Base-by-base conservation (phyloP, 1,139 yeast species). In the Suhomyces bolitotheri region DNA sequence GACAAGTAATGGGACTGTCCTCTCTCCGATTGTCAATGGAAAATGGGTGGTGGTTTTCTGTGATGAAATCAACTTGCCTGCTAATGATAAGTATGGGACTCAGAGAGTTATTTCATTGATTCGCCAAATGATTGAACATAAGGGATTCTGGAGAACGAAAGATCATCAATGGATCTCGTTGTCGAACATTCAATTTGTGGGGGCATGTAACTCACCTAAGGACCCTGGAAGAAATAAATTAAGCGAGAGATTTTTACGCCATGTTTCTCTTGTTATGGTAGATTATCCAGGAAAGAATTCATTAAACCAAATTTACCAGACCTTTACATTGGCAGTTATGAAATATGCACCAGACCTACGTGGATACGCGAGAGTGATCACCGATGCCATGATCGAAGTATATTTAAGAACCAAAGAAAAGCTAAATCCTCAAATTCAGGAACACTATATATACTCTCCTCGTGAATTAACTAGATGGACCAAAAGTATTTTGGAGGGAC, bases 401-500 rank as follows among this genome's bases (percentile, higher is more conserved):
- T 92, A 85, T 54, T 45, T 54, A 2, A 39, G 49, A 12, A 76
- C 83, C 3, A 72, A 65, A 32, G 39, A 46, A 0, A 45, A 53
- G 3, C 76, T 83, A 47, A 57, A 68, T 0, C 37, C 61, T 1
- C 7, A 17, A 7, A 40, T 50, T 0, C 74, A 67, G 29, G 62
- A 68, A 14, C 95, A 86, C 52, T 87, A 88, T 51, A 66, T 86
- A 1, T 85, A 83, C 53, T 83, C 95, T 16, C 97, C 98, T 0
- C 78, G 97, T 56, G 98, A 92, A 53, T 68, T 92, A 16, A 88
- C 97, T 0, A 65, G 97, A 40, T 88, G 96, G 95, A 66, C 80
- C 2, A 71, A 85, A 41, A 96, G 96, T n/a, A 59, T 92, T 1
- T 70, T 77, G 34, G 77, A 76, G 32, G 82, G 83, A 0, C 50